phyloP scores from a whole-genome alignment of 352 stramenopile genomes.

The Saprolegnia parasitica region DNA sequence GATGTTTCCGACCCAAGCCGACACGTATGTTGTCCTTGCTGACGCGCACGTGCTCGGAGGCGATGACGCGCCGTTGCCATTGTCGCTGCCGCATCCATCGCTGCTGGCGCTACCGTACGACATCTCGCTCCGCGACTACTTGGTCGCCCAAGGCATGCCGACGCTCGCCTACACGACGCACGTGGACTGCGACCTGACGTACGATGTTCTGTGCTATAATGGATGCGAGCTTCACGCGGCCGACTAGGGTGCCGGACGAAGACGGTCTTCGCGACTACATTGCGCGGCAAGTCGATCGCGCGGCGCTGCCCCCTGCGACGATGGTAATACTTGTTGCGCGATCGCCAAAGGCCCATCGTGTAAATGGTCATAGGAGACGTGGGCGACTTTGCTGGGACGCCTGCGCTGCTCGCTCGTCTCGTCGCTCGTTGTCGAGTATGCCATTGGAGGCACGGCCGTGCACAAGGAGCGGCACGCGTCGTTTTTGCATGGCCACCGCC shows the following conservation, averaged over 20 bases:
- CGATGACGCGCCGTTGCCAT: neutral
- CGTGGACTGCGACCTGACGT: neutral
- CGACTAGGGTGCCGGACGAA: neutral
- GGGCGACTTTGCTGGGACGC: neutral
- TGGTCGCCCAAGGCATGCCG: neutral
- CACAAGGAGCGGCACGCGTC: neutral
- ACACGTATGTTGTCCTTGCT: neutral
- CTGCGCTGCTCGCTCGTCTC: conserved; percentile 2
- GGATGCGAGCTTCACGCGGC: neutral
- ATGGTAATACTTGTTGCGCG: too few species aligned
- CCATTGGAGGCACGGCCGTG: neutral
- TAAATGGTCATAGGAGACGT: neutral
- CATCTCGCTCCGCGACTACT: neutral
- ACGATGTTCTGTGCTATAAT: neutral
- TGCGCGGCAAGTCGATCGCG: neutral
- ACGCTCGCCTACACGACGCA: neutral
- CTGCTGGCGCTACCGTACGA: neutral
- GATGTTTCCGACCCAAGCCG: neutral
- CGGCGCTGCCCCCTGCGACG: neutral
- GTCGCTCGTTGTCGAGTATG: conserved; percentile 9
- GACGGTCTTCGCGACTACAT: neutral
- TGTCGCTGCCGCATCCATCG: neutral
- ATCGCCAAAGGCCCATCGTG: neutral
- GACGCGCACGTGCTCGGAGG: neutral
- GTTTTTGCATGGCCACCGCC: neutral